These are phyloP conservation scores for Epichloe aotearoae DNA, from an alignment of 2,329 filamentous ascomycete genomes.

Conservation along the genomic window DNA sequence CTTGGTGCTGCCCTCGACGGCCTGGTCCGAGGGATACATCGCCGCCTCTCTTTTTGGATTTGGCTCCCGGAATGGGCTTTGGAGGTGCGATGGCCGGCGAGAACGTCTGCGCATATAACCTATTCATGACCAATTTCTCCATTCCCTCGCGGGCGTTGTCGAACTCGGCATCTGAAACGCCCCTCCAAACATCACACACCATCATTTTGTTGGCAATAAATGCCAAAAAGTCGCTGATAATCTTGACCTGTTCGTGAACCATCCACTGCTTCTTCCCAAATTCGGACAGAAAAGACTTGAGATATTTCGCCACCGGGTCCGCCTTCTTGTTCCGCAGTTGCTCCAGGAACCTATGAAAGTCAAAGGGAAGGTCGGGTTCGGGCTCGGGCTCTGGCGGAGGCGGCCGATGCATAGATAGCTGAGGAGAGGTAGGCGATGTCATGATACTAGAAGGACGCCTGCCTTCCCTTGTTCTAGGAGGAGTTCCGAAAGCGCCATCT, in stretches of 20 bases:
- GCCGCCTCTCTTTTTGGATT: constrained; percentile 54
- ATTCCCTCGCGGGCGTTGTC: constrained; percentile 97
- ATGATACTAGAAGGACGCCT: constrained; percentile 16
- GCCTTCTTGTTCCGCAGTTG: constrained; percentile 92
- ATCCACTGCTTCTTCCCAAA: constrained; percentile 98
- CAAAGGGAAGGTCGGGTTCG: constrained; percentile 79
- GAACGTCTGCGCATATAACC: constrained; percentile 90
- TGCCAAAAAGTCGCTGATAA: constrained; percentile 87
- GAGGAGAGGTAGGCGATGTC: constrained; percentile 31
- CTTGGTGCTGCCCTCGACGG: constrained; percentile 88
- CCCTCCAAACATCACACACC: constrained; percentile 89
- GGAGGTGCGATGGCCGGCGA: constrained; percentile 82
- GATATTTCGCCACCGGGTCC: constrained; percentile 91
- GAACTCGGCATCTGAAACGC: constrained; percentile 91
- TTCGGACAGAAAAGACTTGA: constrained; percentile 86
- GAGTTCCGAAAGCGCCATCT: constrained; percentile 34
- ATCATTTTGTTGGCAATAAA: constrained; percentile 99
- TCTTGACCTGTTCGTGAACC: constrained; percentile 99
- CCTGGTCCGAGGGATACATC: constrained; percentile 66
- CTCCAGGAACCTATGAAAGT: constrained; percentile 94
- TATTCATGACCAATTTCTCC: constrained; percentile 99
- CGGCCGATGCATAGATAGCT: constrained; percentile 42
- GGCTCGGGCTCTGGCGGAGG: constrained; percentile 63
- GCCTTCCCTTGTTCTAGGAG: constrained; percentile 26
- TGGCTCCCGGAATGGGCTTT: constrained; percentile 55